A percentile compares a stretch with the other conserved stretches of the same genome.
phyloP scores from a whole-genome alignment of 345 rosid species.

The Mercurialis annua region DNA sequence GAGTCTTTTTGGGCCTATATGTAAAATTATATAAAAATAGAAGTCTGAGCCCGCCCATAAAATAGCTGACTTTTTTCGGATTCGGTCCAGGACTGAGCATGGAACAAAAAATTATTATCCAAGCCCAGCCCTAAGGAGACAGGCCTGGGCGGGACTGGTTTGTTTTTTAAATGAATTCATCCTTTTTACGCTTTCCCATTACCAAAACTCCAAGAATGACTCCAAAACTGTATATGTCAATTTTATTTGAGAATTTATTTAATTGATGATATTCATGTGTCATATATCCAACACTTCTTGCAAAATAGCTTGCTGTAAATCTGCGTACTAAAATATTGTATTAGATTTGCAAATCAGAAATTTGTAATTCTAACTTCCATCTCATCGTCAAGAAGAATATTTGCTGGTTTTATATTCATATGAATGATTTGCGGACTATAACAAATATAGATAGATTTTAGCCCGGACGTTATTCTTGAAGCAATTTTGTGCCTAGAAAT shows the following conservation, averaged over 20 bases:
- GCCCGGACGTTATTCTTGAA: slow-evolving; percentile 71
- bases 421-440: slow-evolving; percentile 75
- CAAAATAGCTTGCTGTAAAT: slow-evolving; percentile 53
- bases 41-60: no score
- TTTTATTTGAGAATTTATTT: slow-evolving; percentile 77
- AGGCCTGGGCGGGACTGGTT: no score
- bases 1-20: no score
- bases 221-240: slow-evolving; percentile 86
- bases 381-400: slow-evolving; percentile 77
- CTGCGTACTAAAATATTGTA: slow-evolving; percentile 72
- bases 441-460: slow-evolving; percentile 70
- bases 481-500: slow-evolving; percentile 65
- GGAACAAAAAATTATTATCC: no score
- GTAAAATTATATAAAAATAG: no score
- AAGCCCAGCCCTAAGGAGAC: no score
- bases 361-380: slow-evolving; percentile 92
- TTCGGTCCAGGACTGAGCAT: no score
- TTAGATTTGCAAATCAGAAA: slow-evolving; percentile 75
- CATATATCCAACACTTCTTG: slow-evolving; percentile 88
- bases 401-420: slow-evolving; percentile 87
- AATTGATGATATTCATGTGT: slow-evolving; percentile 89
- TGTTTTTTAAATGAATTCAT: slow-evolving; percentile 75
- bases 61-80: no score
- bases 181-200: slow-evolving; percentile 82
- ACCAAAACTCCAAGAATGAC: slow-evolving; percentile 69